phyloP scores from a whole-genome alignment of 805 yeast species.

The Kuraishia cidri region DNA sequence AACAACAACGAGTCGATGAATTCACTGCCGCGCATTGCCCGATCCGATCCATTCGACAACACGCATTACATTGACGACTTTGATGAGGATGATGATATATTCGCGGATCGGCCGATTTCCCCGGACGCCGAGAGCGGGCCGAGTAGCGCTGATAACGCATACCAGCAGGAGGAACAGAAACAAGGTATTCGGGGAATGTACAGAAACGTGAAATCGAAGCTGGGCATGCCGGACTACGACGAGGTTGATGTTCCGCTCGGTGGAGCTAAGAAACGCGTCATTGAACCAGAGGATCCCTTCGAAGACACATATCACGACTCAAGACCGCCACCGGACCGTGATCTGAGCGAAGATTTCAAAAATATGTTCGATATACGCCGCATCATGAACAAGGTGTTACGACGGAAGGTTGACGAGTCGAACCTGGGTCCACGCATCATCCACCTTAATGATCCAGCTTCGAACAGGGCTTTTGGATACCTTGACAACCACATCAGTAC shows the following conservation, averaged over 20 bases:
- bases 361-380: slow-evolving; percentile 19
- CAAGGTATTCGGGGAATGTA: slow-evolving; percentile 7
- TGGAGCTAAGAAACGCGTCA: too few relatives aligned
- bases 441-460: slow-evolving; percentile 50
- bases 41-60: slow-evolving; percentile 1
- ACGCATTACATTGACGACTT: slow-evolving; percentile 6
- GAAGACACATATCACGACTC: too few relatives aligned
- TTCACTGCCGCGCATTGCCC: background rate
- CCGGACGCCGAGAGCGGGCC: too few relatives aligned
- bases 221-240: slow-evolving; percentile 15
- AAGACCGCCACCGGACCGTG: too few relatives aligned
- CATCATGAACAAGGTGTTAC: slow-evolving; percentile 8
- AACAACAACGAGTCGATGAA: background rate
- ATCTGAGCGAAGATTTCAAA: slow-evolving; percentile 9
- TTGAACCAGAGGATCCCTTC: slow-evolving; percentile 3
- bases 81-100: slow-evolving; percentile 9
- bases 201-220: slow-evolving; percentile 14
- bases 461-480: slow-evolving; percentile 49
- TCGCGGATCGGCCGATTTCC: too few relatives aligned
- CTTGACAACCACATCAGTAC: slow-evolving; percentile 86
- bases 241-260: slow-evolving; percentile 9
- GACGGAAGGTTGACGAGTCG: slow-evolving; percentile 5
- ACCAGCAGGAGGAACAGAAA: slow-evolving; percentile 4
- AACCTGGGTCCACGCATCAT: slow-evolving; percentile 50
- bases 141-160: too few relatives aligned